phyloP scores from a whole-genome alignment of 2,329 filamentous ascomycete species.

The Alternaria triticina region DNA sequence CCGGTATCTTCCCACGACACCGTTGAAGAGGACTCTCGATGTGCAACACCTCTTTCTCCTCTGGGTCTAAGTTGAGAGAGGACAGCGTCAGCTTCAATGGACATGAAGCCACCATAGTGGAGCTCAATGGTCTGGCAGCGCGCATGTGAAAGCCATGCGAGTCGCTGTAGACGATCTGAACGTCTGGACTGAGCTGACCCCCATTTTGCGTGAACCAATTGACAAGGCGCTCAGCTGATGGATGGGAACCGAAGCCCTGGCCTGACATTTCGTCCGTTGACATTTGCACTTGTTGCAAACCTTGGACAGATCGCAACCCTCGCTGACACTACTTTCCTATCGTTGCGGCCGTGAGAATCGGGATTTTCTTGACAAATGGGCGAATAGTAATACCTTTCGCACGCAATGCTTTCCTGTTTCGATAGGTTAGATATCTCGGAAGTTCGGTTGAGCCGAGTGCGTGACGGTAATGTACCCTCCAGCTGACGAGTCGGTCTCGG shows the following conservation, averaged over 20 bases:
- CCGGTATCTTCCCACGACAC: conserved; percentile 35
- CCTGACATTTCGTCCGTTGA: conserved; percentile 3
- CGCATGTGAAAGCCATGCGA: conserved; percentile 41
- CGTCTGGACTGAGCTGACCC: conserved; percentile 39
- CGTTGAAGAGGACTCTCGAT: conserved; percentile 32
- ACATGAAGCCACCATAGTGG: conserved; percentile 36
- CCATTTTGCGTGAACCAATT: conserved; percentile 42
- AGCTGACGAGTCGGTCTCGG: conserved; percentile 25
- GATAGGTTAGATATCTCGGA: conserved; percentile 3
- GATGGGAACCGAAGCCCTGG: conserved; percentile 15
- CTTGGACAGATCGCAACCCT: background rate
- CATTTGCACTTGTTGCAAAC: background rate
- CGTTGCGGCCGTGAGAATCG: background rate
- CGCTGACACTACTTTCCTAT: conserved; percentile 15
- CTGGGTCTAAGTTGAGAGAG: conserved; percentile 42
- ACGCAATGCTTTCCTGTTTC: conserved; percentile 1
- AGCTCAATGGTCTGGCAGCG: conserved; percentile 26
- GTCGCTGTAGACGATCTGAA: conserved; percentile 34
- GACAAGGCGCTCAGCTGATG: conserved; percentile 26
- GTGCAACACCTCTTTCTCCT: conserved; percentile 30
- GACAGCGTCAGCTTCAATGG: conserved; percentile 45
- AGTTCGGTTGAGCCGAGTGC: conserved; percentile 14
- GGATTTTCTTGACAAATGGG: background rate
- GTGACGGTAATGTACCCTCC: conserved; percentile 5
- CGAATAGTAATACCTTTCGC: conserved; percentile 5